A percentile compares a stretch with the other conserved stretches of the same genome.
These are phyloP conservation scores for Cordyceps sp. DNA, from an alignment of 2,329 filamentous ascomycete species.

Conservation along the genomic window DNA sequence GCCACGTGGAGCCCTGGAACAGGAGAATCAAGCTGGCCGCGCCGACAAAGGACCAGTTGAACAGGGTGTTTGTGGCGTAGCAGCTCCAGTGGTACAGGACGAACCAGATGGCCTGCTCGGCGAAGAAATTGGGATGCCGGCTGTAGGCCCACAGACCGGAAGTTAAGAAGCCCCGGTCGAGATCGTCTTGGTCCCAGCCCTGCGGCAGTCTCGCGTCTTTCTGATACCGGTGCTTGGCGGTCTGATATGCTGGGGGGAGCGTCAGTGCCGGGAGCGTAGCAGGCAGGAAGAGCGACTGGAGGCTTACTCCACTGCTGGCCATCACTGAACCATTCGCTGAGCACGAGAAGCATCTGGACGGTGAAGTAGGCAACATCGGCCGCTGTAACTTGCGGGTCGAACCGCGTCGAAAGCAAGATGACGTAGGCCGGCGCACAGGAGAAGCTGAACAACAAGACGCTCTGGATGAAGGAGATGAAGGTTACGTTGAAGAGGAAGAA, in stretches of 20 bases:
- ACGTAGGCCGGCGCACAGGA: slow-evolving; percentile 65
- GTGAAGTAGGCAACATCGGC: slow-evolving; percentile 31
- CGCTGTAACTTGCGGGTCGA: slow-evolving; percentile 31
- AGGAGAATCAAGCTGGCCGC: slow-evolving; percentile 54
- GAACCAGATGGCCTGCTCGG: slow-evolving; percentile 85
- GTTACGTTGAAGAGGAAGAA: slow-evolving; percentile 77
- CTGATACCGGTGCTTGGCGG: slow-evolving; percentile 62
- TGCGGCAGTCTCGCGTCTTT: slow-evolving; percentile 53
- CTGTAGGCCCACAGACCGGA: slow-evolving; percentile 76
- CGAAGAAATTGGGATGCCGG: slow-evolving; percentile 87
- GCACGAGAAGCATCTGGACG: slow-evolving; percentile 30
- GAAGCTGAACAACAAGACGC: slow-evolving; percentile 63
- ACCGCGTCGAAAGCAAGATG: slow-evolving; percentile 54
- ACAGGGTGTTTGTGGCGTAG: slow-evolving; percentile 50
- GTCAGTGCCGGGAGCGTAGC: not conserved
- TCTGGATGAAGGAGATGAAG: slow-evolving; percentile 81
- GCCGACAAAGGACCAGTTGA: slow-evolving; percentile 67
- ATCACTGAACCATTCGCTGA: slow-evolving; percentile 68
- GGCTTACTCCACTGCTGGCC: slow-evolving; percentile 71
- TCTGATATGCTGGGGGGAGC: slow-evolving; percentile 47
- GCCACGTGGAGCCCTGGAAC: slow-evolving; percentile 77
- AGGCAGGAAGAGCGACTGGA: not conserved
- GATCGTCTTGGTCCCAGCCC: slow-evolving; percentile 50
- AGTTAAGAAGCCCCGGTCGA: slow-evolving; percentile 80
- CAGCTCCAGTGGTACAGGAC: slow-evolving; percentile 78